Base-by-base conservation (phyloP, 345 rosid species). In the Pseudoturritis turrita region DNA sequence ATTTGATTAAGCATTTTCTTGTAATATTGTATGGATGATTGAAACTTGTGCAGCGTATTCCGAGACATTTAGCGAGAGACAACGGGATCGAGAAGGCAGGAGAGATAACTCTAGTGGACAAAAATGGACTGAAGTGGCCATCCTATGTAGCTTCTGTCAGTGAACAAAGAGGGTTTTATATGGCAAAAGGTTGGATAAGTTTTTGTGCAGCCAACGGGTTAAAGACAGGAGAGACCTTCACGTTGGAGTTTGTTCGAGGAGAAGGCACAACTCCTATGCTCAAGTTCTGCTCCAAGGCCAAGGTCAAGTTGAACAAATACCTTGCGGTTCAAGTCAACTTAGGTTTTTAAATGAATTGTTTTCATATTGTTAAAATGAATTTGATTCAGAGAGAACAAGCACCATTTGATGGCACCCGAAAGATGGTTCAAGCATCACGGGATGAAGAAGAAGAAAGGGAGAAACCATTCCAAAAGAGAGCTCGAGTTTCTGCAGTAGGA, bases 31-130 rank as follows among this genome's bases (percentile, higher is more conserved):
- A 69, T 44, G 18, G 45, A n/a, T 35, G 36, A 9, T 57, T 56
- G 37, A 55, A 40, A 43, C 23, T 55, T 44, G 1, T 69, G 37
- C 18, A 69, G 65, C 26, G 25, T 57, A 36, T 69, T 15, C 14
- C 14, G 11, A 23, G 2, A 26, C 2, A 14, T 1, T 69, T 57
- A 45, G 18, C 10, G 9, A 57, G 25, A 9, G 26, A 4, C 28
- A 57, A 69, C 8, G 65, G 55, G 18, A 45, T 57, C 14, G 4
- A 6, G 4, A 3, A 9, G 13, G 47, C 13, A 33, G 57, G 7
- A 58, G 35, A 45, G 13, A 23, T 69, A 1, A 46, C 7, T 57
- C 28, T 69, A 47, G 73, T 57, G 47, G 37, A 57, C 73, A 69
- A 15, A 57, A 3, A 45, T 33, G 73, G 73, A 15, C 37, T 9